These are phyloP conservation scores for Pichia exigua DNA, from an alignment of 805 yeast genomes.

Conservation along the genomic window DNA sequence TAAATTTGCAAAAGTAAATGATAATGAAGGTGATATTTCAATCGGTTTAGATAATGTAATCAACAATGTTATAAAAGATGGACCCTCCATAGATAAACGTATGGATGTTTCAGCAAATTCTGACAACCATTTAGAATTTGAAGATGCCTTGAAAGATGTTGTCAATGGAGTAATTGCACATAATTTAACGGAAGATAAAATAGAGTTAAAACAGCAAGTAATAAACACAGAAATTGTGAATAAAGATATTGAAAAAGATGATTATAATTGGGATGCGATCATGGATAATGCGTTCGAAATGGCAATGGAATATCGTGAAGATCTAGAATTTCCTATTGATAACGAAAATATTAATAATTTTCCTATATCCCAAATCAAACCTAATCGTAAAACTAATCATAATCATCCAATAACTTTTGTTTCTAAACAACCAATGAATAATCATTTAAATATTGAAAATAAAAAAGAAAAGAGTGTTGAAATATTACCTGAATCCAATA, in stretches of 20 bases:
- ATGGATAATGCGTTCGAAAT: slow-evolving; percentile 69
- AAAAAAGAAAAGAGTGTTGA: background rate
- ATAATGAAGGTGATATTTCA: slow-evolving; percentile 1
- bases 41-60: slow-evolving; percentile 20
- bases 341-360: background rate
- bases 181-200: slow-evolving; percentile 13
- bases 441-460: background rate
- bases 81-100: background rate
- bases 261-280: slow-evolving; percentile 48
- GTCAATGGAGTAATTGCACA: slow-evolving; percentile 46
- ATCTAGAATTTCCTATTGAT: slow-evolving; percentile 24
- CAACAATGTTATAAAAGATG: slow-evolving; percentile 18
- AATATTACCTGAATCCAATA: background rate
- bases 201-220: background rate
- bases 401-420: slow-evolving; percentile 6
- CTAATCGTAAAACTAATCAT: background rate
- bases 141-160: slow-evolving; percentile 48
- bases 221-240: background rate
- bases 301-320: slow-evolving; percentile 60
- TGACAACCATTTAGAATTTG: slow-evolving; percentile 31
- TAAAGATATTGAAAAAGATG: slow-evolving; percentile 19
- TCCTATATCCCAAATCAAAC: background rate
- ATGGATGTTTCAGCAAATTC: background rate
- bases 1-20: background rate
- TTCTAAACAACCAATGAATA: slow-evolving; percentile 7